These are phyloP conservation scores for Lolium multiflorum DNA, from an alignment of 176 grass and related monocot species.

Conservation along the genomic window DNA sequence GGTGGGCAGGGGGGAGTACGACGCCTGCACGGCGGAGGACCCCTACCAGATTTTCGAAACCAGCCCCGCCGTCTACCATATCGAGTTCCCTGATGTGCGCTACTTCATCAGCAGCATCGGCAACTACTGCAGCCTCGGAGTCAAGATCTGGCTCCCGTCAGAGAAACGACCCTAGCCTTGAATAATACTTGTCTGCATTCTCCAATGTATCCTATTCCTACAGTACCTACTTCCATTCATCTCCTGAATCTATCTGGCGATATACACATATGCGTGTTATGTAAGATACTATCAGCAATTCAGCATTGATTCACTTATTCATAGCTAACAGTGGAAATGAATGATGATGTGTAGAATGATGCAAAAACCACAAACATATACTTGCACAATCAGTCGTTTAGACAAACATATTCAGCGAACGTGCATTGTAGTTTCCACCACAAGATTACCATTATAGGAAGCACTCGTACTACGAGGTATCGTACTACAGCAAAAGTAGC, in stretches of 20 bases:
- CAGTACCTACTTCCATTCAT: too few relatives aligned
- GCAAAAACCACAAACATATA: too few relatives aligned
- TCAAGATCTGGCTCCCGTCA: conserved; percentile 26
- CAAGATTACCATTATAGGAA: conserved; percentile 32
- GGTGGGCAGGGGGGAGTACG: conserved; percentile 52
- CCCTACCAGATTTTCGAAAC: conserved; percentile 23
- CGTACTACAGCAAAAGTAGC: conserved; percentile 24
- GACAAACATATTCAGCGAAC: background rate
- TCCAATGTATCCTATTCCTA: background rate
- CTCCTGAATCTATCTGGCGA: too few relatives aligned
- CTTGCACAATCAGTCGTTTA: too few relatives aligned
- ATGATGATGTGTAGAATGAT: too few relatives aligned
- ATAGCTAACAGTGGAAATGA: too few relatives aligned
- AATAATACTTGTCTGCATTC: background rate
- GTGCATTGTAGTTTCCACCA: conserved; percentile 11
- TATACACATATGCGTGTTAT: too few relatives aligned
- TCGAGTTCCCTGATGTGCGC: conserved; percentile 25
- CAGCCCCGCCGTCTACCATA: conserved; percentile 33
- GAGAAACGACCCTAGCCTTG: conserved; percentile 4
- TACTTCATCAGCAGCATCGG: conserved; percentile 53
- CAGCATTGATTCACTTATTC: too few relatives aligned
- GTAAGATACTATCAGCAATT: too few relatives aligned
- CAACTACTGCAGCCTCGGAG: conserved; percentile 62
- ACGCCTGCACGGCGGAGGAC: conserved; percentile 35
- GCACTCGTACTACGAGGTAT: background rate